phyloP scores from a whole-genome alignment of 805 yeast genomes.

The Dipodascopsis uninucleata region DNA sequence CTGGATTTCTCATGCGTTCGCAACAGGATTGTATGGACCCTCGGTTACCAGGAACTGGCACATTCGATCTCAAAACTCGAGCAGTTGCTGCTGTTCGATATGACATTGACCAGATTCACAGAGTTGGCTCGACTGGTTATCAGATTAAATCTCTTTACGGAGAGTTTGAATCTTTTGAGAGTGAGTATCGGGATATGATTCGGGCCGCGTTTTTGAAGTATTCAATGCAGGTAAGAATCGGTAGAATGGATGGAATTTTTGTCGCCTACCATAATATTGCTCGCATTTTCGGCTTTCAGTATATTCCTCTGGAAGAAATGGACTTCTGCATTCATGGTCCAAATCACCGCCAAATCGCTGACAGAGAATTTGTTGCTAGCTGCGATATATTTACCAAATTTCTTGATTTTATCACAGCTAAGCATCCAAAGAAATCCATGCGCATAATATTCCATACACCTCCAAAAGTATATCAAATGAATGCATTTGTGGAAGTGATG shows the following conservation, averaged over 20 bases:
- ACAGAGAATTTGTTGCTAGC: slow-evolving; percentile 62
- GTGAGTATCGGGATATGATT: slow-evolving; percentile 73
- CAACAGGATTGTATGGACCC: slow-evolving; percentile 81
- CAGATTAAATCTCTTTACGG: slow-evolving; percentile 63
- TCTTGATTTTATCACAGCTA: slow-evolving; percentile 40
- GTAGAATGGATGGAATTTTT: slow-evolving; percentile 95
- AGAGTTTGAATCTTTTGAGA: slow-evolving; percentile 69
- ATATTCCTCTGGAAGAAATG: slow-evolving; percentile 68
- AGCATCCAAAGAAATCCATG: slow-evolving; percentile 33
- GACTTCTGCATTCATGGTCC: slow-evolving; percentile 60
- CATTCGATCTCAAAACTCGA: slow-evolving; percentile 87
- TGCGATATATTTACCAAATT: slow-evolving; percentile 50
- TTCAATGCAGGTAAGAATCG: slow-evolving; percentile 86
- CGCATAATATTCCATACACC: slow-evolving; percentile 21
- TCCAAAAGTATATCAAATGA: slow-evolving; percentile 26
- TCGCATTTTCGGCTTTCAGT: slow-evolving; percentile 84
- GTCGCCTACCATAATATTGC: slow-evolving; percentile 84
- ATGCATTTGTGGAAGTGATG: slow-evolving; percentile 34
- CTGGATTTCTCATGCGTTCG: slow-evolving; percentile 75
- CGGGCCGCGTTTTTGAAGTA: slow-evolving; percentile 78
- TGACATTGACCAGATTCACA: slow-evolving; percentile 62
- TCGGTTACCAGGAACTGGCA: slow-evolving; percentile 81
- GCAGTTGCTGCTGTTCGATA: slow-evolving; percentile 84
- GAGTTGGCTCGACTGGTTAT: slow-evolving; percentile 59
- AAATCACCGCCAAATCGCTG: slow-evolving; percentile 48